phyloP scores from a whole-genome alignment of 345 rosid genomes.

The Melaleuca alternifolia region DNA sequence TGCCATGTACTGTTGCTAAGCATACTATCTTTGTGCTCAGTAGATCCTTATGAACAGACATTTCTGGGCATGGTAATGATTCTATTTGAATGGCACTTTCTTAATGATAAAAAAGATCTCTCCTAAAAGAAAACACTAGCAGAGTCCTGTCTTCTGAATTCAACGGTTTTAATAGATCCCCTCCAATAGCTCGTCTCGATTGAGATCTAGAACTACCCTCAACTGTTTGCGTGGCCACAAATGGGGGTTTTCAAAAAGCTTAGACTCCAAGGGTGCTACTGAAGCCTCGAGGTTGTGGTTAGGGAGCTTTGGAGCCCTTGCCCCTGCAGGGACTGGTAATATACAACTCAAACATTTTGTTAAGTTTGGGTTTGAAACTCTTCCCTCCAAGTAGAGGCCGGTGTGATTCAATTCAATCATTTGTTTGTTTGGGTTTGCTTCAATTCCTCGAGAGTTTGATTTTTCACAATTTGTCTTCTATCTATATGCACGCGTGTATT shows the following conservation, averaged over 20 bases:
- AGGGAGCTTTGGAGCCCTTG: neutral
- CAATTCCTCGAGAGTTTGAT: neutral
- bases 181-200: neutral
- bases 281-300: neutral
- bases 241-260: neutral
- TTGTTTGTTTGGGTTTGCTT: neutral
- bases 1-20: too few species aligned
- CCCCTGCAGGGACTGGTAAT: neutral
- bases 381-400: neutral
- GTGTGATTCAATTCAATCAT: neutral
- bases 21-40: too few species aligned
- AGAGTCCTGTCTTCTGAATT: neutral
- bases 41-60: too few species aligned
- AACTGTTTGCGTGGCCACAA: neutral
- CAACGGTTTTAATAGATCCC: neutral
- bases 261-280: neutral
- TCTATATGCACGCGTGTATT: neutral
- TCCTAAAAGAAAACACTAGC: neutral
- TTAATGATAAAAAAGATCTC: too few species aligned
- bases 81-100: too few species aligned
- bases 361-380: neutral
- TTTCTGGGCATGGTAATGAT: too few species aligned
- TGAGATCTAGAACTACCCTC: neutral
- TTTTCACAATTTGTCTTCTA: neutral
- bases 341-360: neutral